Percentiles rank a stretch among this genome's conserved stretches.
These are phyloP conservation scores for Solanum phureja DNA, from an alignment of 257 asterid species.

Conservation along the genomic window DNA sequence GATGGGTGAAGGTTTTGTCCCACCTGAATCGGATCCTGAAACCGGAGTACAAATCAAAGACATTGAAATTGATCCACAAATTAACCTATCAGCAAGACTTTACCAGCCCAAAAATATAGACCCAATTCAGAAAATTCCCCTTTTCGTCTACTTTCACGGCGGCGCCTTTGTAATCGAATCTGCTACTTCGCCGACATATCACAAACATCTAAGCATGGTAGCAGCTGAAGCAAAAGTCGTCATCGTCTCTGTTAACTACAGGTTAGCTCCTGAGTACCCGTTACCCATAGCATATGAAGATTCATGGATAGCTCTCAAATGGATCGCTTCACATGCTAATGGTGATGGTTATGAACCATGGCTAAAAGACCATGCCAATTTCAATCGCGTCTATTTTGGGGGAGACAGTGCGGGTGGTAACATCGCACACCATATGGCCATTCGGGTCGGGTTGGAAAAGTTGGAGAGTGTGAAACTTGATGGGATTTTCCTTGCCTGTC, in stretches of 20 bases:
- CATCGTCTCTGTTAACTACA: conserved; percentile 45
- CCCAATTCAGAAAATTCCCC: conserved; percentile 30
- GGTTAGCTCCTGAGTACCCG: conserved; percentile 58
- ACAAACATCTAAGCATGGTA: conserved; percentile 21
- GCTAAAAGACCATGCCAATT: conserved; percentile 35
- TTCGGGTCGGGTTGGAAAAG: conserved; percentile 29
- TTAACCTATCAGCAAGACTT: conserved; percentile 29
- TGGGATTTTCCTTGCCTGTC: conserved; percentile 47
- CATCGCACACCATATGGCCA: conserved; percentile 32
- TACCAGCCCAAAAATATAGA: conserved; percentile 24
- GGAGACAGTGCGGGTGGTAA: conserved; percentile 74
- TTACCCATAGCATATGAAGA: conserved; percentile 53
- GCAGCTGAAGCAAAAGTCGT: conserved; percentile 28
- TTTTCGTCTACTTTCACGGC: conserved; percentile 51
- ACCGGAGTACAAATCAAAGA: conserved; percentile 48
- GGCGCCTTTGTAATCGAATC: conserved; percentile 43
- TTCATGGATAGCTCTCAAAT: conserved; percentile 42
- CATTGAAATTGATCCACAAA: conserved; percentile 17
- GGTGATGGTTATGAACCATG: conserved; percentile 28
- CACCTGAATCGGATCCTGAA: conserved; percentile 24
- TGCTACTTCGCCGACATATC: conserved; percentile 27
- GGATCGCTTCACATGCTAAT: conserved; percentile 37
- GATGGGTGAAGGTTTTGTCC: neutral
- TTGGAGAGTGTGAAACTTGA: conserved; percentile 5
- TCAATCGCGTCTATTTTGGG: conserved; percentile 28